phyloP scores from a whole-genome alignment of 78 protist species.

The Planoprotostelium fungivorum region DNA sequence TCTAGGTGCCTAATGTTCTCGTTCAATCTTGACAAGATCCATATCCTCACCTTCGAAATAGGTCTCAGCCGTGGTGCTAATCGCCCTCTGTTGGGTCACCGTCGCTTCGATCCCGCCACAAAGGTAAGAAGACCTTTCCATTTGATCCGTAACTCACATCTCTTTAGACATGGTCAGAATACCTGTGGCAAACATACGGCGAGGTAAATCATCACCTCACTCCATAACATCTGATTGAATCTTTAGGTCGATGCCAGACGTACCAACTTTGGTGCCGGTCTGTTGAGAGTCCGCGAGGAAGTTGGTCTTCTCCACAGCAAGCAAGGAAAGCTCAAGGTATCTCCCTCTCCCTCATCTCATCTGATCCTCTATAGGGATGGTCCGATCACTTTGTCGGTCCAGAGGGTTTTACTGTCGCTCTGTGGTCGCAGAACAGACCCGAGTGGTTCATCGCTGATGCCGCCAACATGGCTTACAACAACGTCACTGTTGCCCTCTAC shows the following conservation, averaged over 20 bases:
- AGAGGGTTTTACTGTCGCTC: conserved; percentile 20
- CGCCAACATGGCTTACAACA: conserved; percentile 12
- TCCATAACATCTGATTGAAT: background rate
- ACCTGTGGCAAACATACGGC: background rate
- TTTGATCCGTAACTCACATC: no score
- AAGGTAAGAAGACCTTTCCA: background rate
- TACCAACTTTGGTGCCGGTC: background rate
- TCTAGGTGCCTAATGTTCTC: background rate
- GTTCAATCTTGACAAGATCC: background rate
- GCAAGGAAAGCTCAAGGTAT: background rate
- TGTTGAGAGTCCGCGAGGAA: background rate
- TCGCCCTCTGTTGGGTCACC: background rate
- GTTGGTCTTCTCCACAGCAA: background rate
- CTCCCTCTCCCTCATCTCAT: no score
- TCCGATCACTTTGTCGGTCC: background rate
- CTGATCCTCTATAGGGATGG: no score
- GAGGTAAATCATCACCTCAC: background rate
- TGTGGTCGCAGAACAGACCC: conserved; percentile 59
- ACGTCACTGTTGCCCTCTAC: conserved; percentile 57
- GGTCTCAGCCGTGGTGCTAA: background rate
- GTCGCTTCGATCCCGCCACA: background rate
- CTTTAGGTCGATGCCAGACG: background rate
- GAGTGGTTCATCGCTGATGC: conserved; percentile 77
- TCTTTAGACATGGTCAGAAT: background rate
- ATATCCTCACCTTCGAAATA: background rate